Evolutionary conservation across 768 basidiomycete species (phyloP).

Genomic region (Xerocomus brunneocitrinus): DNA sequence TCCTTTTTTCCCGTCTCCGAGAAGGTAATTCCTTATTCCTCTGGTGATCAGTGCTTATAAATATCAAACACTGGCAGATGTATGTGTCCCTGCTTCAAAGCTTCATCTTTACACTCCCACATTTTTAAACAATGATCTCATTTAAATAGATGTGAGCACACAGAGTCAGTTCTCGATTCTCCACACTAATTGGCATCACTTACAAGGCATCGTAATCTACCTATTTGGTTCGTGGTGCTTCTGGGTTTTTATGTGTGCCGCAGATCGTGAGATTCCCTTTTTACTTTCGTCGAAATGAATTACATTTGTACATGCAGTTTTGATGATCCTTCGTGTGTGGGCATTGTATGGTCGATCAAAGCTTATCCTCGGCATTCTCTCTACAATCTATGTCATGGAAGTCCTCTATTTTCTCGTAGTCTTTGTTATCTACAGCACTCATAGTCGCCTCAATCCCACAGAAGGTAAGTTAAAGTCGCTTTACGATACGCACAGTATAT

Average conservation of each 20-base stretch:
- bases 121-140: background rate
- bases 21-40: background rate
- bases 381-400: background rate
- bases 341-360: background rate
- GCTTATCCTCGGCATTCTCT: background rate
- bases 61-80: background rate
- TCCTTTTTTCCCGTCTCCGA: background rate
- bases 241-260: background rate
- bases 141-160: background rate
- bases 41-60: background rate
- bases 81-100: background rate
- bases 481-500: background rate
- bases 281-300: background rate
- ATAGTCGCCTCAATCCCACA: background rate
- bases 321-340: slow-evolving; percentile 2
- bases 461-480: background rate
- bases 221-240: background rate
- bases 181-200: background rate
- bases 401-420: background rate
- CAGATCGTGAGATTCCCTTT: slow-evolving; percentile 1
- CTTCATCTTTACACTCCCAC: background rate
- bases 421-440: background rate
- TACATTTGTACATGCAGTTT: background rate
- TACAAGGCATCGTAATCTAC: background rate
- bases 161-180: background rate